Evolutionary conservation across 495 filamentous ascomycete species (phyloP), one percentile per base, ranked within the genome.

Genomic region (Antarctomyces pellizariae): DNA sequence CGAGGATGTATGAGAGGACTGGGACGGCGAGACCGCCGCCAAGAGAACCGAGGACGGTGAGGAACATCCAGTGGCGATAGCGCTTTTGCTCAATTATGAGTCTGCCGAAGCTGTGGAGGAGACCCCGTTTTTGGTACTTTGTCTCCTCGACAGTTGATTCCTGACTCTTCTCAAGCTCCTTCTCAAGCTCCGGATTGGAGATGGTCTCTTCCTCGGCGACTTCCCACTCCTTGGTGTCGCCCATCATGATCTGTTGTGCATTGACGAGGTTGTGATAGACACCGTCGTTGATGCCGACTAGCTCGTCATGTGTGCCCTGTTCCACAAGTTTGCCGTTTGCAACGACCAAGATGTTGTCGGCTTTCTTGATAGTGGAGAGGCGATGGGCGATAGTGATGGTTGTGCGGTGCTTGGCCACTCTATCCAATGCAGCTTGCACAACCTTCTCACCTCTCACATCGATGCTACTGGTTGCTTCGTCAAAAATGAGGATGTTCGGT

Each of bases 401-500:
- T 2, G 66, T 71, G n/a, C 64, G 44, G 18, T 56, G 50, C 22
- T 51, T 47, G 0, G 58, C 45, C 3, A 67, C 49, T 35, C 50
- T 52, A 25, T 68, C 62, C 10, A 71, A 36, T 1, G 64, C 59
- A 4, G 49, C 50, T 35, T 68, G 63, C 3, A 71, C 63, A 13
- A 67, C 46, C n/a, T 53, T 48, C 36, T 71, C 65, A 10, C 59
- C 52, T 6, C 56, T 49, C 15, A 61, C 56, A 33, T 70, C 65
- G 13, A 71, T 59, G 16, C 62, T 56, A 28, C 54, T 67, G 0
- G 77, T 86, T 10, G 79, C 78, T 45, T 90, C 79, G 39, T 89
- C 78, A 4, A 91, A 49, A 17, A 90, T 70, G 3, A 91, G 50
- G 30, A 91, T 71, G n/a, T 64, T 64, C 0, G 80, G 77, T 25